Evolutionary conservation across 1,139 yeast genomes (phyloP).

Genomic region (Nakaseomyces bracarensis): DNA sequence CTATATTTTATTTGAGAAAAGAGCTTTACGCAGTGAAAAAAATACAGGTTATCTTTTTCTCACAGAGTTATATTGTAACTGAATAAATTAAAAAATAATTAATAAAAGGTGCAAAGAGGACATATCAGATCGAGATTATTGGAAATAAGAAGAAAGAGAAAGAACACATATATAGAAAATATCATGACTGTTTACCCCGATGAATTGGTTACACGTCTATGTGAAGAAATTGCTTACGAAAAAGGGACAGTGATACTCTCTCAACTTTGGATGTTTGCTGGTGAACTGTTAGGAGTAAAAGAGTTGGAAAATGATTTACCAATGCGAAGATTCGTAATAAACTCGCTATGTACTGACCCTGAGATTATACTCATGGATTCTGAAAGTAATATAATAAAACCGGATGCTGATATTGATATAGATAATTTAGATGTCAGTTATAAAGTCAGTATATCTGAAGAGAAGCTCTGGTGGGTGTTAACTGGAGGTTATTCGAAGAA

Average conservation of each 20-base stretch:
- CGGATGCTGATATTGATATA: background rate
- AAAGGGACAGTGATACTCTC: constrained; percentile 1
- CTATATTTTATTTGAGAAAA: too few relatives aligned
- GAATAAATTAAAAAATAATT: too few relatives aligned
- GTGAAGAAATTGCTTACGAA: constrained; percentile 5
- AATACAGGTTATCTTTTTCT: too few relatives aligned
- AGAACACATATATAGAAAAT: too few relatives aligned
- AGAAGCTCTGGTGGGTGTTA: constrained; percentile 27
- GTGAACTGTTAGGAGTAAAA: background rate
- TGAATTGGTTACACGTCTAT: background rate
- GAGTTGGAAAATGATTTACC: background rate
- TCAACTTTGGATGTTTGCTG: constrained; percentile 2
- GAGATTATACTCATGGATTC: background rate
- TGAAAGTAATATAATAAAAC: background rate
- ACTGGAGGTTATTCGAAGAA: constrained; percentile 38
- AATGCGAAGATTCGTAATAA: background rate
- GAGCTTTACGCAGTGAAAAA: too few relatives aligned
- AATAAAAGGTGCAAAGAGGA: too few relatives aligned
- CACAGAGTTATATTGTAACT: too few relatives aligned
- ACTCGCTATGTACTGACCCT: constrained; percentile 1
- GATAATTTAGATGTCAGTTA: background rate
- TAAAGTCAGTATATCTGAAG: constrained; percentile 2
- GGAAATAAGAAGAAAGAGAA: too few relatives aligned
- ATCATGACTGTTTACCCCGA: constrained; percentile 3
- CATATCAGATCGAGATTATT: too few relatives aligned